Evolutionary conservation across 176 grass and related monocot species (phyloP), one percentile per base, ranked within the genome.

Genomic region (Otatea glauca): DNA sequence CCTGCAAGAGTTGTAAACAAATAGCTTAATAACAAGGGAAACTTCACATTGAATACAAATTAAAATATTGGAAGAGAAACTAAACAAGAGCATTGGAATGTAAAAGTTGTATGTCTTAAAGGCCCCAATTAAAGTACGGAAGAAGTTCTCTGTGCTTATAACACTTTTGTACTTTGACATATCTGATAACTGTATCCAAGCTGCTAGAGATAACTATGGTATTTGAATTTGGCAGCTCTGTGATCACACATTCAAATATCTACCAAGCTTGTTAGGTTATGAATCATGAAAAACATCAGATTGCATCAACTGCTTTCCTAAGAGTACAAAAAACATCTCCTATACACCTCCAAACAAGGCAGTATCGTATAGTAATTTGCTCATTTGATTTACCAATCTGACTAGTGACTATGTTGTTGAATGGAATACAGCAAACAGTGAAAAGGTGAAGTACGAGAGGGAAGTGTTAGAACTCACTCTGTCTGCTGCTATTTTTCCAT

Each of bases 1-100:
- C 92, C 96, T 99, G 88, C 79, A 92, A 29, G 23, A 81, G 61
- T 80, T 5, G 12, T 78, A 51, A 65, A 80, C 21, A 78, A 65
- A 48, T 58, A 76, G 16, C 69, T 50, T 13, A 77, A 71, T 43
- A 65, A 74, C 35, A 88, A 66, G 45, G 35, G 9, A 55, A 60
- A 78, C 17, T 74, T 42, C 11, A 53, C 32, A 59, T 11, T 24
- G 58, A 27, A 16, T 90, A 55, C 34, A 76, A 60, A 81, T 27
- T 63, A 69, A 53, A 76, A 81, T 5, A 55, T 14, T 76, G 70
- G 32, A 70, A 70, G 43, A 61, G 43, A 77, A 71, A 80, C 44
- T 66, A 71, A 80, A 76, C 5, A 32, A 41, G 29, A 41, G n/a
- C 6, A 72, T 38, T 43, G 5, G 10, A 72, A 58, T 34, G 6